Base-by-base conservation (phyloP, 2,329 filamentous ascomycete species). In the Colletotrichum orchidophilum region DNA sequence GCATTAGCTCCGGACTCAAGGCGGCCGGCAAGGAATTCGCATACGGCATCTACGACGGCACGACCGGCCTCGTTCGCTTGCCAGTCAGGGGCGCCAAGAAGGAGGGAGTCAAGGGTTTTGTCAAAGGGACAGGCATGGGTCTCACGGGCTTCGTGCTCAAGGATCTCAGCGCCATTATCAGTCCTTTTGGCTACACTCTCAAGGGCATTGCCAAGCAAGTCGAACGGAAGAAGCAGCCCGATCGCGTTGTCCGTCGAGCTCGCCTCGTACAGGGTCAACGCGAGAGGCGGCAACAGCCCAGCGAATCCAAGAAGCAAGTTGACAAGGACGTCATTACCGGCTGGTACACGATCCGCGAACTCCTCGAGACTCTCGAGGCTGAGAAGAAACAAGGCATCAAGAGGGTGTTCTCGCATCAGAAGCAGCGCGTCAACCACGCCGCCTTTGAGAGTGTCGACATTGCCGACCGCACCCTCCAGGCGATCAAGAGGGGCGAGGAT, bases 131-230 rank as follows among this genome's bases (percentile, higher is more conserved):
- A 0, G 90, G 88, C 15, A 91, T 90, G 83, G 91, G 91, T 0
- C 74, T 92, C 8, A 88, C 86, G 1, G 90, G 91, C 0, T 86
- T 92, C 27, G 84, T 92, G 2, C 83, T 93, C 31, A 93, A 93
- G 78, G 87, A 91, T 61, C 83, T 92, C 6, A 85, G 90, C 0
- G 91, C 91, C 6, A 68, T 92, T 1, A 77, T 91, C 1, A 89
- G 90, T 0, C 89, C 90, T 0, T 74, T 90, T 3, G 90, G 89
- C 0, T 93, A 90, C 74, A 86, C 88, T 0, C 83, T 92, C 73
- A 92, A 93, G 76, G 91, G 91, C 0, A 77, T 92, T 0, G 85
- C 88, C 35, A 91, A 91, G 74, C 88, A 93, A 76, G 79, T 85
- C 1, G 82, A 86, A 72, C 86, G 90, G 42, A 79, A 83, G 11